These are phyloP conservation scores for Dictyostelium discoideum DNA, from an alignment of 78 protist species.

Conservation along the genomic window dicty_2.7 NC_007088.5:8281001-8281500, in stretches of 20 bases:
- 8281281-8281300: neutral
- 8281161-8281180: neutral
- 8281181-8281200: neutral
- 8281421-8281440: neutral
- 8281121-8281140: too few relatives aligned
- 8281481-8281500: neutral
- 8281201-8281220: neutral
- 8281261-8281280: neutral
- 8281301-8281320: neutral
- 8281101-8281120: too few relatives aligned
- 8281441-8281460: neutral
- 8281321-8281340: neutral
- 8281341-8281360: constrained; percentile 4
- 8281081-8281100: too few relatives aligned
- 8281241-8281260: neutral
- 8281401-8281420: neutral
- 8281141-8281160: neutral
- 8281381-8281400: neutral
- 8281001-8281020: constrained; percentile 99
- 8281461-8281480: neutral
- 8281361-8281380: neutral
- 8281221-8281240: neutral
- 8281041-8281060: neutral
- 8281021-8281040: constrained; percentile 94
- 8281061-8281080: neutral